Conservation (phyloP, 1,284 basidiomycete species). For the Peniophora sp. region DNA sequence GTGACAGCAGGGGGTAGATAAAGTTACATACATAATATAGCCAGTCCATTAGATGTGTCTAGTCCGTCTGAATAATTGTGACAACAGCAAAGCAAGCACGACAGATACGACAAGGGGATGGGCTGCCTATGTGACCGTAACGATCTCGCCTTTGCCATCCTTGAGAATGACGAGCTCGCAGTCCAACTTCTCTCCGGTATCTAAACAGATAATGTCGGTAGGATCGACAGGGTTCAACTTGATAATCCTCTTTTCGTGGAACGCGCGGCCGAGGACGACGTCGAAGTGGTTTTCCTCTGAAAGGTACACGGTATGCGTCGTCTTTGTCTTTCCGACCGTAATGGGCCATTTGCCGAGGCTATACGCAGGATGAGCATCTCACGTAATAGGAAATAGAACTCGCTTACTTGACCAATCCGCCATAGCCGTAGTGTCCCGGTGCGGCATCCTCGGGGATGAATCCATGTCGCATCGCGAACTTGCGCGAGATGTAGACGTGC, state of each 20-base stretch:
- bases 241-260: conserved; percentile 88
- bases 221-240: conserved; percentile 78
- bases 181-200: conserved; percentile 90
- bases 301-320: conserved; percentile 57
- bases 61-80: too few species aligned
- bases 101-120: too few species aligned
- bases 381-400: neutral
- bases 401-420: conserved; percentile 65
- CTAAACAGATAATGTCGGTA: conserved; percentile 89
- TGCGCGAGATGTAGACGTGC: conserved; percentile 91
- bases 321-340: conserved; percentile 40
- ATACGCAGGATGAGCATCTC: conserved; percentile 4
- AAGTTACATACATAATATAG: too few species aligned
- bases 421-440: conserved; percentile 80
- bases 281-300: conserved; percentile 97
- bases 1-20: too few species aligned
- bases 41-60: too few species aligned
- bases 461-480: conserved; percentile 84
- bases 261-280: conserved; percentile 88
- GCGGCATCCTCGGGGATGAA: conserved; percentile 84
- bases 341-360: conserved; percentile 76
- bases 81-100: neutral
- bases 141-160: conserved; percentile 80
- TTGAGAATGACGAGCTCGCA: conserved; percentile 89
- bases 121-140: conserved; percentile 73